phyloP scores from a whole-genome alignment of 495 filamentous ascomycete genomes.

The Aspergillus sclerotiicarbonarius region DNA sequence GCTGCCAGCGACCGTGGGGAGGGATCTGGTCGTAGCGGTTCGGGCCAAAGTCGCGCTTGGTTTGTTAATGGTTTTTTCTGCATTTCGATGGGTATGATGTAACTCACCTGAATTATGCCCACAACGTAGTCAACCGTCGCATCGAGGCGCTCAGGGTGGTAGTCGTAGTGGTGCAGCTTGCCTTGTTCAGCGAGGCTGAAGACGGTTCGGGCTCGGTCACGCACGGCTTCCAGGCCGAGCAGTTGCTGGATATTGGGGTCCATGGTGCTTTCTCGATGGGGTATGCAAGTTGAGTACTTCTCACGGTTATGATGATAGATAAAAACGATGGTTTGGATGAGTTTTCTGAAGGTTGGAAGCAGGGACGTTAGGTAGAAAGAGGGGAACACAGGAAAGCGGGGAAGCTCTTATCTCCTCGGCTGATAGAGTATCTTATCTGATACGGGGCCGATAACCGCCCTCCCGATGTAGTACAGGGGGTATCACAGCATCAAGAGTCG shows the following conservation, averaged over 20 bases:
- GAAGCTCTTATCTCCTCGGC: conserved; percentile 4
- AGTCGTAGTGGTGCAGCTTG: conserved; percentile 34
- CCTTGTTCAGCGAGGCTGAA: conserved; percentile 30
- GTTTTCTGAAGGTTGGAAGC: neutral
- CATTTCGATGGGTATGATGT: neutral
- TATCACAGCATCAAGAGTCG: neutral
- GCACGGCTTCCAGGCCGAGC: conserved; percentile 38
- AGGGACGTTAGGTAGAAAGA: neutral
- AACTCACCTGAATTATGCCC: conserved; percentile 31
- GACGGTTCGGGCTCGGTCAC: conserved; percentile 32
- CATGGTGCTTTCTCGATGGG: conserved; percentile 6
- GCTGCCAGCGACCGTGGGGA: conserved; percentile 84
- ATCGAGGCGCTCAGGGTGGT: conserved; percentile 28
- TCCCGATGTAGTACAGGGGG: no score
- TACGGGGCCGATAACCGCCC: conserved; percentile 1
- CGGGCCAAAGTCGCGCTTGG: conserved; percentile 54
- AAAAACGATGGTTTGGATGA: neutral
- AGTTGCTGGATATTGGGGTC: conserved; percentile 29
- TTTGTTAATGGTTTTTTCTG: no score
- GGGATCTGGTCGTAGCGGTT: conserved; percentile 54
- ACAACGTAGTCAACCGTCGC: conserved; percentile 32
- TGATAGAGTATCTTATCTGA: conserved; percentile 19
- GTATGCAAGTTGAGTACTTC: neutral
- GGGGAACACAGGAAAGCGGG: neutral
- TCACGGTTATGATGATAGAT: neutral